Evolutionary conservation across 23 red algal genomes (phyloP), one percentile per base, ranked within the genome.

Genomic region (Pyropia yezoensis): DNA sequence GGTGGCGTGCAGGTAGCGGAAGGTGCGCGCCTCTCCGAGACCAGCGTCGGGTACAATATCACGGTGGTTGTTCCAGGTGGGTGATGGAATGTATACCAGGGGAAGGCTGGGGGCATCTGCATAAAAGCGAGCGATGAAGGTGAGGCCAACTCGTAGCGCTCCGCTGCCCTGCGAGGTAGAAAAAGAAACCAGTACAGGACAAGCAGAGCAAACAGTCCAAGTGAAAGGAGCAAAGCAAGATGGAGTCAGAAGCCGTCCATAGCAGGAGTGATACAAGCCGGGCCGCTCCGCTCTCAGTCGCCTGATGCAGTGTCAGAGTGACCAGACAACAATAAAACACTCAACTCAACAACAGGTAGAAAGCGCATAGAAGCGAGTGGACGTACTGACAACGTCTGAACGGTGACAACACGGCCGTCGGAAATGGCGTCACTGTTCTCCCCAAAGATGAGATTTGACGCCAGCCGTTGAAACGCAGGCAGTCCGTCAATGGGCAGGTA

Each of bases 401-500:
- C 78, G 17, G 86, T 82, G n/a, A 88, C 94, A 56, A 83, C 73
- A 22, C 94, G 83, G 34, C 70, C 59, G 18, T 91, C 61, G 17
- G 27, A 33, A 18, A 98, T 54, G 21, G 86, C 82, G 12, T 28
- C 4, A 27, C 66, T 52, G 15, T 77, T 61, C 21, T 74, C n/a
- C 15, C 94, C 94, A 29, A 91, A 80, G 3, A 91, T 75, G 26
- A 98, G 85, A 1, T 63, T 39, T 3, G 77, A 87, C 17, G 94
- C 71, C 20, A 69, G 75, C 14, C 34, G 18, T 26, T 52, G 64
- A 74, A 98, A 91, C 14, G 66, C 49, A 26, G 71, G 52, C 18
- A 87, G 59, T 1, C 94, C 94, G n/a, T 81, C 85, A 27, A 88
- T 79, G 4, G 94, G 85, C 20, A 98, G 65, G 53, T 98, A 98